Percentiles rank a stretch among this genome's conserved stretches.
These are phyloP conservation scores for Aspergillus fischeri DNA, from an alignment of 2,329 filamentous ascomycete genomes.

Conservation along the genomic window DNA sequence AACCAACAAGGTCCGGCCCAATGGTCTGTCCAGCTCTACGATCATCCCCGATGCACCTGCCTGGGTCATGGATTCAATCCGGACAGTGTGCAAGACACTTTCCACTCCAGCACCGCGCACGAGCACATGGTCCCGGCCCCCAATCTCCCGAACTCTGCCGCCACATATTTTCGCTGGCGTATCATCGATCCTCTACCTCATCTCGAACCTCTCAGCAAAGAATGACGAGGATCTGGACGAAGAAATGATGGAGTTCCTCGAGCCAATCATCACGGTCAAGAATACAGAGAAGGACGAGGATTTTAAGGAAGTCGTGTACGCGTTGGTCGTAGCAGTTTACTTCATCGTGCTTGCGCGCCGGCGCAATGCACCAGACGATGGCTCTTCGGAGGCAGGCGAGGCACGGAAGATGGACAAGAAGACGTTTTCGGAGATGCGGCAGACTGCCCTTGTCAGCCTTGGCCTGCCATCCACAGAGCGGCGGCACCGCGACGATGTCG, in stretches of 20 bases:
- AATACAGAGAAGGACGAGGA: conserved; percentile 47
- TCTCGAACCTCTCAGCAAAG: conserved; percentile 42
- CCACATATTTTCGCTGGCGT: conserved; percentile 73
- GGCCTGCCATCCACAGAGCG: conserved; percentile 42
- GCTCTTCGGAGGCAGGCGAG: conserved; percentile 7
- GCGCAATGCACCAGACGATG: conserved; percentile 31
- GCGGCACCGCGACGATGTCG: conserved; percentile 49
- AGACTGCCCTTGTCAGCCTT: conserved; percentile 34
- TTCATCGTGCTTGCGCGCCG: conserved; percentile 48
- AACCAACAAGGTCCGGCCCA: conserved; percentile 8
- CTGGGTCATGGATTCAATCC: conserved; percentile 68
- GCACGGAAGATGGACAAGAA: conserved; percentile 37
- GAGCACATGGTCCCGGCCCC: conserved; percentile 33
- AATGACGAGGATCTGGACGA: conserved; percentile 45
- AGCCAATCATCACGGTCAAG: conserved; percentile 36
- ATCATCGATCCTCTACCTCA: conserved; percentile 52
- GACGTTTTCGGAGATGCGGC: conserved; percentile 39
- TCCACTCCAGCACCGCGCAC: conserved; percentile 47
- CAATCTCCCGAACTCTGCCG: conserved; percentile 50
- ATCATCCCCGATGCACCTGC: conserved; percentile 45
- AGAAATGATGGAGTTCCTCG: conserved; percentile 31
- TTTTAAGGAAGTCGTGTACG: conserved; percentile 35
- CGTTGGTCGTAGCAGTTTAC: conserved; percentile 41
- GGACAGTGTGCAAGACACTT: conserved; percentile 61
- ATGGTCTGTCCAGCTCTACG: conserved; percentile 22